Evolutionary conservation across 2,329 filamentous ascomycete species (phyloP), one percentile per base, ranked within the genome.

Genomic region (Zasmidium citrigriseum): DNA sequence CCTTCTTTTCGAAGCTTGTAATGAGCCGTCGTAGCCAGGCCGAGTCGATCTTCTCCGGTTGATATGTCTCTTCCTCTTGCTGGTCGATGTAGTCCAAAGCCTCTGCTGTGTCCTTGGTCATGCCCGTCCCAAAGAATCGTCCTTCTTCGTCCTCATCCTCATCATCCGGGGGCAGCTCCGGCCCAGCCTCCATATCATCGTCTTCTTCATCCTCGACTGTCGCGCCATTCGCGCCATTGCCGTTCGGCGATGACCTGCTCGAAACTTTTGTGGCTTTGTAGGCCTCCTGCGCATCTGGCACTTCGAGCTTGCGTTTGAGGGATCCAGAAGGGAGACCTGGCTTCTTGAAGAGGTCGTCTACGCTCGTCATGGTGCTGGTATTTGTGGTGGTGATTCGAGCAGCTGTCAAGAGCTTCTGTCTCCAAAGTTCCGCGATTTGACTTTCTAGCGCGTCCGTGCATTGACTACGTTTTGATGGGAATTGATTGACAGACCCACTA

Each of bases 111-210:
- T 91, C 83, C 58, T 87, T 83, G 23, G 89, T 91, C 67, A 99
- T 89, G 29, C 95, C 95, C 54, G 92, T 90, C 46, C 93, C 95
- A 68, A 97, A 99, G 79, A 99, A 99, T 11, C 95, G 88, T 1
- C 93, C 95, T 64, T 96, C 95, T 54, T 96, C 91, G 67, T 96
- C 93, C 65, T 93, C 90, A 12, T 75, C 78, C 73, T 79, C 76
- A 45, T 81, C 80, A 2, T 83, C 78, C 4, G 69, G 71, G 2
- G 72, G 72, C 16, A 73, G 65, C 21, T 69, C 66, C 1, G 73
- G 73, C 3, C 73, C 73, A 16, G 72, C 72, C 58, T 75, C 70
- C 22, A 69, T 53, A 9, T 78, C 78, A 52, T 83, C 82, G 49
- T 84, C 84, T 34, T 82, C 77, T 54, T 81, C 82, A 23, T 83